These are phyloP conservation scores for Pichia sp. DNA, from an alignment of 1,139 yeast genomes.

Conservation along the genomic window DNA sequence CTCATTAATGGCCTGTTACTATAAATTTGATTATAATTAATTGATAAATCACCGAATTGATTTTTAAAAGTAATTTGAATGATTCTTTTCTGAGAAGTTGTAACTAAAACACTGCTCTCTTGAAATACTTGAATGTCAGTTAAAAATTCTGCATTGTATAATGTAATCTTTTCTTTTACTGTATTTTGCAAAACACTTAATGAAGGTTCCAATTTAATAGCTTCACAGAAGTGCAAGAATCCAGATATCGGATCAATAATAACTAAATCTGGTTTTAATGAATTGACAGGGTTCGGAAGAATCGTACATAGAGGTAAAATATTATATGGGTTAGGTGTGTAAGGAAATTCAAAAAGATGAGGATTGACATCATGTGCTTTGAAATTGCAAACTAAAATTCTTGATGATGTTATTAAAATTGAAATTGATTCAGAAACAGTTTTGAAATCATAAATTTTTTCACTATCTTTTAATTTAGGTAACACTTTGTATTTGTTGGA, in stretches of 20 bases:
- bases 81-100: conserved; percentile 68
- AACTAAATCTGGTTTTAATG: conserved; percentile 60
- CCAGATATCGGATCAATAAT: conserved; percentile 55
- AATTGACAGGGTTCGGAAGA: conserved; percentile 52
- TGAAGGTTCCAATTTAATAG: conserved; percentile 35
- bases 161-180: conserved; percentile 30
- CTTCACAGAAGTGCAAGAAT: conserved; percentile 54
- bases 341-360: conserved; percentile 45
- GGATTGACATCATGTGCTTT: conserved; percentile 56
- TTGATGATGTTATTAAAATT: conserved; percentile 43
- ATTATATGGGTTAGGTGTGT: conserved; percentile 25
- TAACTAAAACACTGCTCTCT: conserved; percentile 67
- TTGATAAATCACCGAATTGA: conserved; percentile 55
- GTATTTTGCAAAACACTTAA: conserved; percentile 37
- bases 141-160: conserved; percentile 50
- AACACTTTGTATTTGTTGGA: conserved; percentile 46
- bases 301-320: conserved; percentile 54
- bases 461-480: conserved; percentile 28
- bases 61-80: conserved; percentile 62
- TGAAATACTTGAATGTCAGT: conserved; percentile 57
- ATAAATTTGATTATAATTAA: conserved; percentile 34
- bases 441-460: conserved; percentile 3
- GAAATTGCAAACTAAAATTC: conserved; percentile 67
- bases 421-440: conserved; percentile 36
- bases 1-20: conserved; percentile 32